A percentile compares a stretch with the other conserved stretches of the same genome.
phyloP scores from a whole-genome alignment of 345 rosid genomes.

The Syzygium jambos region DNA sequence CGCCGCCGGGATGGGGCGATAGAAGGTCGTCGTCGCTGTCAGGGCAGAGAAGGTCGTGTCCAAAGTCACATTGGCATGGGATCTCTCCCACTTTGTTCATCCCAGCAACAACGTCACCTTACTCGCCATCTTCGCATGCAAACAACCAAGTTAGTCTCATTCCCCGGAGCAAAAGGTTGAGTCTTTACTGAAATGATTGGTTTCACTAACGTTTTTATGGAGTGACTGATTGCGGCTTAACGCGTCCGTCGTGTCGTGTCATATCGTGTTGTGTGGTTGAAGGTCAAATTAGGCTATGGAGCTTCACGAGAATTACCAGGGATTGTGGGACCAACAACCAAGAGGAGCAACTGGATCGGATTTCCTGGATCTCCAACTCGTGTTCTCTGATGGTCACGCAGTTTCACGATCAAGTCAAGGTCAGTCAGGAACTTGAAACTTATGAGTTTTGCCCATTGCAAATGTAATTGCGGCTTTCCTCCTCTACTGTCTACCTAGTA shows the following conservation, averaged over 20 bases:
- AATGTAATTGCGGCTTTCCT: not conserved
- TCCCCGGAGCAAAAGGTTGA: not conserved
- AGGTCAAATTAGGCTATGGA: slow-evolving; percentile 57
- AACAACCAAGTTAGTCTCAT: slow-evolving; percentile 22
- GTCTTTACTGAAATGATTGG: not conserved
- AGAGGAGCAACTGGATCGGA: slow-evolving; percentile 37
- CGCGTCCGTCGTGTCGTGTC: not conserved
- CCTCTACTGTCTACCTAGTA: not conserved
- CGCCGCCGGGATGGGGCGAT: slow-evolving; percentile 10
- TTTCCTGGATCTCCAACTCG: slow-evolving; percentile 56
- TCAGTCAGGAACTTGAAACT: slow-evolving; percentile 6
- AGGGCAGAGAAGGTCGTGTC: slow-evolving; percentile 62
- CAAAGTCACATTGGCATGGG: slow-evolving; percentile 55
- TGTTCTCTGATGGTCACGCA: slow-evolving; percentile 69
- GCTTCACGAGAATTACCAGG: slow-evolving; percentile 34
- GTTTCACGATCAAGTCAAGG: slow-evolving; percentile 56
- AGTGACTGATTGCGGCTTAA: not conserved
- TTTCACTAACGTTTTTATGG: not conserved
- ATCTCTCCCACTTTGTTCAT: slow-evolving; percentile 61
- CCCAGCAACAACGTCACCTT: slow-evolving; percentile 55
- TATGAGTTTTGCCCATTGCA: not conserved
- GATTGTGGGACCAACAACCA: slow-evolving; percentile 35
- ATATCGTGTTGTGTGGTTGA: not conserved
- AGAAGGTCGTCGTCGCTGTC: slow-evolving; percentile 53
- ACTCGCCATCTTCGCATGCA: slow-evolving; percentile 42